Percentiles rank a stretch among this genome's conserved stretches.
Conservation (phyloP, 2,329 filamentous ascomycete genomes). For the Penicillium psychrosexuale region DNA sequence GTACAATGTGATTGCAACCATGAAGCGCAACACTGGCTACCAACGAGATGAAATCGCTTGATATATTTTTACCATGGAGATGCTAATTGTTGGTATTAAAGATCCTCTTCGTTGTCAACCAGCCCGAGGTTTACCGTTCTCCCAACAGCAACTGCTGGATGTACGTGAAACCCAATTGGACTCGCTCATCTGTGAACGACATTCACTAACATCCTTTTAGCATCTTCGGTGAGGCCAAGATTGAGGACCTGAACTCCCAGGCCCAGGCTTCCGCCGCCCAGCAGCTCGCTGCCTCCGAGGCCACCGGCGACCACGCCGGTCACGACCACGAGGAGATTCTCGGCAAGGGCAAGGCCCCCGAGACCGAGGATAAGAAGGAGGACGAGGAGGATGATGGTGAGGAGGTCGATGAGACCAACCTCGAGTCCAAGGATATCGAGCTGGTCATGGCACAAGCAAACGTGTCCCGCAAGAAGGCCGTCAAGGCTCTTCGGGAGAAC, state of each 20-base stretch:
- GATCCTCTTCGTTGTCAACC: slow-evolving; percentile 99
- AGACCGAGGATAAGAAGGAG: slow-evolving; percentile 61
- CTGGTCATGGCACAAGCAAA: slow-evolving; percentile 97
- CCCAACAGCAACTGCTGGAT: slow-evolving; percentile 99
- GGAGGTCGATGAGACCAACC: slow-evolving; percentile 88
- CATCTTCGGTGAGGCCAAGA: slow-evolving; percentile 99
- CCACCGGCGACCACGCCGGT: slow-evolving; percentile 58
- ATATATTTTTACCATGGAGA: not conserved
- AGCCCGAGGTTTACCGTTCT: slow-evolving; percentile 99
- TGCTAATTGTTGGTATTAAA: slow-evolving; percentile 41
- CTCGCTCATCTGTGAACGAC: not conserved
- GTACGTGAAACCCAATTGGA: slow-evolving; percentile 56
- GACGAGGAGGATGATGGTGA: slow-evolving; percentile 90
- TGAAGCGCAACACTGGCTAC: not conserved
- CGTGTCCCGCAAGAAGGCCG: slow-evolving; percentile 95
- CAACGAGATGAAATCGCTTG: not conserved
- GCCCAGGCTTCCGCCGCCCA: slow-evolving; percentile 94
- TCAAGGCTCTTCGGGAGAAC: slow-evolving; percentile 95
- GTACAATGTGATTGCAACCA: not conserved
- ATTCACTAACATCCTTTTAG: slow-evolving; percentile 49
- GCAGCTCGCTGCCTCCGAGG: slow-evolving; percentile 79
- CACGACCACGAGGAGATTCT: slow-evolving; percentile 51
- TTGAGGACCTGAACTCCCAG: slow-evolving; percentile 98
- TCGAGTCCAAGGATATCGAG: slow-evolving; percentile 99
- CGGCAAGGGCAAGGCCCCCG: slow-evolving; percentile 66